Evolutionary conservation across 345 rosid species (phyloP).

Genomic region (Eucalyptus sideroxylon): DNA sequence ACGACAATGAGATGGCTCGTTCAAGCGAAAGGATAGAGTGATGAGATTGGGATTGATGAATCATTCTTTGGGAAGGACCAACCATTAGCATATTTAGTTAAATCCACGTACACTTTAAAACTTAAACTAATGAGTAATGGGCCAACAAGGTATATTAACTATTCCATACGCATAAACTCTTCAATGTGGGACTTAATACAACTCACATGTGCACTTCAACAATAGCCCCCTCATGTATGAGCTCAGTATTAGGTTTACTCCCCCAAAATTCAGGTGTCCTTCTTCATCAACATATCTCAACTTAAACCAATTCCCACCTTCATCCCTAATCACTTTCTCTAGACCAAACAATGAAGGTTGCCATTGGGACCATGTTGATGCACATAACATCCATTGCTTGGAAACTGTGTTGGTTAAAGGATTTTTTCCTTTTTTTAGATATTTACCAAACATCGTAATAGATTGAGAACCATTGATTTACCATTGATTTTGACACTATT

Average conservation of each 20-base stretch:
- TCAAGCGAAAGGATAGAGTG: not conserved
- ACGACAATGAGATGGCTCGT: not conserved
- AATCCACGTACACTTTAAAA: not conserved
- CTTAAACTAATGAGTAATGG: no score
- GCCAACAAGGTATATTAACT: not conserved
- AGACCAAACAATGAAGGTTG: not conserved
- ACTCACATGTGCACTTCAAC: not conserved
- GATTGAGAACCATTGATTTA: no score
- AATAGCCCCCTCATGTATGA: not conserved
- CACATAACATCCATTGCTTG: no score
- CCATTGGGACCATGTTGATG: not conserved
- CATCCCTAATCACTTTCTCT: not conserved
- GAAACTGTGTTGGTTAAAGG: no score
- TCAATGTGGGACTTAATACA: not conserved
- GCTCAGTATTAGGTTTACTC: not conserved
- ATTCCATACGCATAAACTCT: rapidly evolving
- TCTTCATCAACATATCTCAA: not conserved
- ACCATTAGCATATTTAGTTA: not conserved
- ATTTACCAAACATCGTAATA: not conserved
- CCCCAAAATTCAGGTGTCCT: not conserved
- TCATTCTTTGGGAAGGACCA: not conserved
- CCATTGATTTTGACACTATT: no score
- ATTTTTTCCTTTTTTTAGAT: not conserved
- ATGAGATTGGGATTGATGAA: not conserved
- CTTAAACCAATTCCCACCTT: not conserved